Conservation (phyloP, 1,284 basidiomycete genomes). For the Heterobasidion occidentale region DNA sequence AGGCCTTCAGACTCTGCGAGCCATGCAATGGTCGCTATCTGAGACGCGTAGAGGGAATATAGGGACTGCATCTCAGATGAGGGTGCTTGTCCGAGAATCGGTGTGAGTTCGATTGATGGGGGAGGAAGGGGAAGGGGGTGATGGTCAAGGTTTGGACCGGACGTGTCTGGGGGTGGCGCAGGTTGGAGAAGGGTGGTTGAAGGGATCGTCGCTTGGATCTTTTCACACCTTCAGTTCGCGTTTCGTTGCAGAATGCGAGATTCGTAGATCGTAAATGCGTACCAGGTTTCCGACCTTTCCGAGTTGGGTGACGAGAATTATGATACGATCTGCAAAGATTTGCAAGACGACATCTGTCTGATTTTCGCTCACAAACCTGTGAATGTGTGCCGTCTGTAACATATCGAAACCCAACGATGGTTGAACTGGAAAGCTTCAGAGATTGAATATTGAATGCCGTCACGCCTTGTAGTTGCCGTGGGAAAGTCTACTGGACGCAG, state of each 20-base stretch:
- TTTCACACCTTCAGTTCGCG: background rate
- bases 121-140: constrained; percentile 59
- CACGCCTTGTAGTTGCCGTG: background rate
- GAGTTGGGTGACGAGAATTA: constrained; percentile 81
- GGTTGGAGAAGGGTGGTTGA: constrained; percentile 47
- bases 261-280: background rate
- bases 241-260: too few relatives aligned
- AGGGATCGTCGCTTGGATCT: constrained; percentile 83
- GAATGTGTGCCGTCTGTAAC: constrained; percentile 26
- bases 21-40: constrained; percentile 85
- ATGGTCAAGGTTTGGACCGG: constrained; percentile 21
- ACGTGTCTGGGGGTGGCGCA: constrained; percentile 26
- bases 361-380: constrained; percentile 43
- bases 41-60: constrained; percentile 77
- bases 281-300: constrained; percentile 86
- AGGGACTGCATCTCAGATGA: constrained; percentile 60
- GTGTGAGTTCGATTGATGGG: constrained; percentile 65
- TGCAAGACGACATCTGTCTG: constrained; percentile 75
- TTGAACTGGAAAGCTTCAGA: background rate
- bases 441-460: background rate
- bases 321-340: constrained; percentile 66
- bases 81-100: constrained; percentile 68
- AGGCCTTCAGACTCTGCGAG: constrained; percentile 34
- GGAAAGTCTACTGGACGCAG: too few relatives aligned
- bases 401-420: constrained; percentile 7